Base-by-base conservation (phyloP, 352 stramenopile genomes). In the Pythium sp. region DNA sequence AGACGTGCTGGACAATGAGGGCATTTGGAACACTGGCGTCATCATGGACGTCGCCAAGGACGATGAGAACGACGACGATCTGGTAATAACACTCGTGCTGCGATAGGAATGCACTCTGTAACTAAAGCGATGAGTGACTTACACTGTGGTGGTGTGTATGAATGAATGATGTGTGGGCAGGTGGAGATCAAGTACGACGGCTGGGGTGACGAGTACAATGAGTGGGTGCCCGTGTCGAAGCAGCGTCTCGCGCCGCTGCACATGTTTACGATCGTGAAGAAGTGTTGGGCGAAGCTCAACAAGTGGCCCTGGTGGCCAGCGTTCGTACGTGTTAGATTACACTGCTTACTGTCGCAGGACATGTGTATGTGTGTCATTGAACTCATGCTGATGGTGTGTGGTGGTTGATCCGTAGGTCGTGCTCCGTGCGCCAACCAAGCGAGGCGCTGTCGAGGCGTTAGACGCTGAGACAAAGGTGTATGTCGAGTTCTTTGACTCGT, bases 171-270 rank as follows among this genome's bases (percentile, higher is more conserved):
- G 12, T n/a, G 14, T 54, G 14, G 24, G 8, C 36, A 89, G 77
- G 85, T 91, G 20, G 82, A 94, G 71, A 80, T 94, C 70, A 92
- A 91, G 74, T 94, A 94, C 75, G 86, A 94, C 67, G 86, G 86
- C 41, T 94, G 86, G 86, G 77, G 74, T 20, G 86, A 92, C 46
- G 83, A 92, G 63, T 92, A 87, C 75, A 92, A 94, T 75, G 79
- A 94, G 74, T 92, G 82, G 82, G 70, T 94, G 20, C 56, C 65
- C 55, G 74, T 89, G 15, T 69, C 72, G n/a, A 65, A 70, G 26
- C 67, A 92, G 51, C 86, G 86, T 24, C 72, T 94, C 24, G 86
- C 86, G 58, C 86, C 86, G 36, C 70, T 92, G 54, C 84, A 94
- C 71, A 91, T 84, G 77, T 92, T 84, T 70, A 94, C 86, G 58